Evolutionary conservation across 345 rosid species (phyloP), one percentile per base, ranked within the genome.

Genomic region (Brassica rapa): DNA sequence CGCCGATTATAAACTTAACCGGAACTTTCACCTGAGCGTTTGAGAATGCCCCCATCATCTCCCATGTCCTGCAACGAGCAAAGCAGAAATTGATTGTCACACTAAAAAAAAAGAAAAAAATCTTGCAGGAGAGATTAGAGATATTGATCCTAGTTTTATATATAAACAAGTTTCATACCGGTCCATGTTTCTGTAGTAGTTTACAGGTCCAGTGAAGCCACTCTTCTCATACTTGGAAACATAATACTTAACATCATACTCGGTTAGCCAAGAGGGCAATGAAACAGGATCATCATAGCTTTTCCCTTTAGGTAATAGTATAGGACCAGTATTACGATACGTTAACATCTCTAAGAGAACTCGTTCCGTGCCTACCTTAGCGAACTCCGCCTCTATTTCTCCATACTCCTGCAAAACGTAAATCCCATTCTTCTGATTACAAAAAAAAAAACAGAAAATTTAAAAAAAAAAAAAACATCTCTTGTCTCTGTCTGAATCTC

Each of bases 161-260:
- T 27, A 27, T 27, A 39, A 75, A 6, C 46, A 27, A 57, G 61
- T 68, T 43, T 41, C 7, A 49, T 85, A 92, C 97, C 82, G 68
- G 64, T 91, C 82, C 73, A 88, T 39, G 30, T 85, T 86, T 19
- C 98, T 84, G 75, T 94, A 94, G 83, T 91, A 92, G 85, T 94
- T 94, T 29, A 94, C 9, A 23, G 83, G 90, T 68, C 95, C 90
- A 3, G 97, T 91, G 83, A 94, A 92, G 25, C 98, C 97, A 53
- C 62, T 89, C 72, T 83, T 85, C 83, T 82, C 85, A 41, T 77
- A 91, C 81, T 91, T 90, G 35, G 76, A 62, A 39, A 68, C 72
- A 41, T 84, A 87, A 74, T 87, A 90, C 8, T 81, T 73, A 21
- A 89, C 16, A 76, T 87, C 91, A 76, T 76, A 83, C 55, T 92